Evolutionary conservation across 2,329 filamentous ascomycete genomes (phyloP), one percentile per base, ranked within the genome.

Genomic region (Sporothrix brunneoviolacea): DNA sequence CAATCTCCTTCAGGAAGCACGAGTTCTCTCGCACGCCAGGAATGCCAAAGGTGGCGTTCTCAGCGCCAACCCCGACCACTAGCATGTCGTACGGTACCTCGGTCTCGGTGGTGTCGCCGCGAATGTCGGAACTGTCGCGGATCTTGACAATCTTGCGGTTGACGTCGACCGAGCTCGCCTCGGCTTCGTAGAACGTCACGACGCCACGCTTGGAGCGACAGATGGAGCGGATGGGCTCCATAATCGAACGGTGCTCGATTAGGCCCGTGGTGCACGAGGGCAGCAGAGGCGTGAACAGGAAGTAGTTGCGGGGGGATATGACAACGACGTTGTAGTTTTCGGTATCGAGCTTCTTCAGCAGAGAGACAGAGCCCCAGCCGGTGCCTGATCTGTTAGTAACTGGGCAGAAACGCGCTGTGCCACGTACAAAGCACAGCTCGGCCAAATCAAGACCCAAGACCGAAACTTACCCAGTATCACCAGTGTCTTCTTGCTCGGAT

Each of bases 321-420:
- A 98, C 90, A 65, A 97, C 71, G 69, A 97, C 91, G 69, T 98
- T 97, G 82, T 97, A 98, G 79, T 97, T 95, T 70, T 95, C 88
- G 55, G 91, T 96, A 66, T 98, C 91, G 70, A 98, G 87, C 68
- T 95, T 96, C 82, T 98, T 98, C 59, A 98, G 82, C 55, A 98
- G 83, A 54, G 91, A 94, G 63, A 98, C 89, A 38, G 91, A 89
- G 61, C 74, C 93, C 93, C 93, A 98, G 61, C 93, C 93, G 61
- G 91, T 95, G 64, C 91, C 91, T 96, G 55, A 22, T 8, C 30
- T 15, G 44, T 48, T 41, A 57, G 54, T 53, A 51, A n/a, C 22
- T 16, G 13, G 12, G 24, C 5, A 59, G 24, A 28, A 10, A 28
- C 24, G 24, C 16, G n/a, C n/a, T n/a, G n/a, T n/a, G n/a, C n/a